Percentiles rank a stretch among this genome's conserved stretches.
Conservation (phyloP, 441 rosid genomes). For the Sinapis alba region DNA sequence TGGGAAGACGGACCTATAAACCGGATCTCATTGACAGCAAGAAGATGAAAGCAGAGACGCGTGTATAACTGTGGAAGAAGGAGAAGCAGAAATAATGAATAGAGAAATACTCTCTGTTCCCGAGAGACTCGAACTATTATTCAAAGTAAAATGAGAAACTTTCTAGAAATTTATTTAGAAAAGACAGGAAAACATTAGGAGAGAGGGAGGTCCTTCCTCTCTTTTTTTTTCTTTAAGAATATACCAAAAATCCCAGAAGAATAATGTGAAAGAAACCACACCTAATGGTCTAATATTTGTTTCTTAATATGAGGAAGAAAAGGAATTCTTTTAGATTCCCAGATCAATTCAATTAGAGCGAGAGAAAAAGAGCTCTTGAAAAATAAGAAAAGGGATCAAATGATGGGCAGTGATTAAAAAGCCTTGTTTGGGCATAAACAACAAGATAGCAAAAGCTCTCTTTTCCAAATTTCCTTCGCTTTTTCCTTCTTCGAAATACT, state of each 20-base stretch:
- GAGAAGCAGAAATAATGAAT: background rate
- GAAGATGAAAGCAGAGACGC: conserved; percentile 39
- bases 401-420: conserved; percentile 2
- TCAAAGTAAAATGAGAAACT: background rate
- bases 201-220: background rate
- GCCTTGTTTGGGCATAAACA: background rate
- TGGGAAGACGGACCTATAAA: conserved; percentile 26
- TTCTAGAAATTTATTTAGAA: conserved; percentile 4
- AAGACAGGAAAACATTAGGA: background rate
- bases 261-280: conserved; percentile 15
- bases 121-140: background rate
- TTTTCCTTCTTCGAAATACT: background rate
- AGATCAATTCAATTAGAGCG: too few relatives aligned
- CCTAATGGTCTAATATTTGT: conserved; percentile 12
- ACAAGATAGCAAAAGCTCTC: background rate
- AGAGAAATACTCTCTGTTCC: conserved; percentile 20
- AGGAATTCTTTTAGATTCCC: too few relatives aligned
- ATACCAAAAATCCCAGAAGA: conserved; percentile 32
- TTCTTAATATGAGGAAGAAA: too few relatives aligned
- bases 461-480: conserved; percentile 5
- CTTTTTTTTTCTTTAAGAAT: conserved; percentile 17
- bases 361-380: too few relatives aligned
- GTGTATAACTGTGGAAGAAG: conserved; percentile 37
- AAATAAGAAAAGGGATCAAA: background rate
- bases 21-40: conserved; percentile 48